Conservation (phyloP, 148 eudicot species). For the Talinum fruticosum region DNA sequence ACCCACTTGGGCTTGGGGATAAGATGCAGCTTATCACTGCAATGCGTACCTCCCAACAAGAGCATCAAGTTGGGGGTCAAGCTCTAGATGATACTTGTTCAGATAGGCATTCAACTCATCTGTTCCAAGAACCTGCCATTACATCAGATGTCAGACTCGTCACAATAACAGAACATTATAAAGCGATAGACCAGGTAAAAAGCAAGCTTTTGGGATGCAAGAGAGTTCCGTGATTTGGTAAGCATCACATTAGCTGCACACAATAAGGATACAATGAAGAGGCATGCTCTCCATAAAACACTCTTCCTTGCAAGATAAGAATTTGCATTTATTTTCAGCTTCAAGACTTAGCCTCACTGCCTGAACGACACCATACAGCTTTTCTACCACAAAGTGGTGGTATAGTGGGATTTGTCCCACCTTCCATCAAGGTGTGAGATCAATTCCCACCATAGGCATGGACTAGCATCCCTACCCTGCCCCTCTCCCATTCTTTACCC, state of each 20-base stretch:
- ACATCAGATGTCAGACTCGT: constrained; percentile 21
- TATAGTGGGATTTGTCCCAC: background rate
- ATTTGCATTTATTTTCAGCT: too few species aligned
- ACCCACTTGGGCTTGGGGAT: background rate
- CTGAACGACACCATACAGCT: too few species aligned
- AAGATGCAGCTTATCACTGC: background rate
- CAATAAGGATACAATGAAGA: background rate
- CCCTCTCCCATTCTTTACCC: too few species aligned
- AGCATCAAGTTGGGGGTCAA: constrained; percentile 76
- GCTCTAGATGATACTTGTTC: constrained; percentile 66
- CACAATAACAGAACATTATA: background rate
- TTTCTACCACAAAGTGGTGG: background rate
- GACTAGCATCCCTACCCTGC: too few species aligned
- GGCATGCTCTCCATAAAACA: background rate
- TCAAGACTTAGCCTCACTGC: too few species aligned
- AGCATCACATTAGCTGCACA: background rate
- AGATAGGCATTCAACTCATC: constrained; percentile 79
- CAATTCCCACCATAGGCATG: too few species aligned
- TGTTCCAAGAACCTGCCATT: constrained; percentile 72
- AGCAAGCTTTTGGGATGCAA: background rate
- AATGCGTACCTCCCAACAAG: constrained; percentile 70
- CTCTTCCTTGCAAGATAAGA: background rate
- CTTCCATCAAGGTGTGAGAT: too few species aligned
- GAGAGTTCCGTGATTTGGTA: background rate
- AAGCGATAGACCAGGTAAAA: background rate